A percentile compares a stretch with the other conserved stretches of the same genome.
Conservation (phyloP, 441 rosid species). For the Arabidopsis lyrata region DNA sequence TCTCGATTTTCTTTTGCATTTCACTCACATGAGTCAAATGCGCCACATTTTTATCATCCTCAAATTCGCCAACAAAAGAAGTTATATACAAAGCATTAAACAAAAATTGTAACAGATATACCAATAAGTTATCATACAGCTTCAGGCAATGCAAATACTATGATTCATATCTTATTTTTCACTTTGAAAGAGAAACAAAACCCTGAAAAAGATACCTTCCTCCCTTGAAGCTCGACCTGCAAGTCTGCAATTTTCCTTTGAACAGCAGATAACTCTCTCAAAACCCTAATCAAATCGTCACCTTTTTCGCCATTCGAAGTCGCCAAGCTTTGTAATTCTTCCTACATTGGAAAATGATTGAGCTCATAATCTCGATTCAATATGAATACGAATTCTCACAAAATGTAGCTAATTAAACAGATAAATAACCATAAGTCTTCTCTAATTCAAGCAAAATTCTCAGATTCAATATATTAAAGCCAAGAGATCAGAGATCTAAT, state of each 20-base stretch:
- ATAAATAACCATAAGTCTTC: neutral
- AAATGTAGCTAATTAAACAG: constrained; percentile 14
- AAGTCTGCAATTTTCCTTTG: constrained; percentile 92
- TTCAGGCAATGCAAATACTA: constrained; percentile 7
- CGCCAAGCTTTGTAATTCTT: constrained; percentile 76
- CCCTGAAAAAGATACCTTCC: constrained; percentile 64
- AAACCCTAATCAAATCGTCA: constrained; percentile 78
- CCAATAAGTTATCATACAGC: neutral
- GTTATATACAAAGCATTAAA: constrained; percentile 8
- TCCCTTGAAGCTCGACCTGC: constrained; percentile 97
- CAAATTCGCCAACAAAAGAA: constrained; percentile 8
- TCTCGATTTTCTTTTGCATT: constrained; percentile 94
- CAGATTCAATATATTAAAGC: neutral
- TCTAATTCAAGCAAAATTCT: constrained; percentile 12
- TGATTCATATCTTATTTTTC: neutral
- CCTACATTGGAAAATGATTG: constrained; percentile 50
- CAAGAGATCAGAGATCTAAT: neutral
- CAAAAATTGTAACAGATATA: neutral
- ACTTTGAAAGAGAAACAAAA: constrained; percentile 10
- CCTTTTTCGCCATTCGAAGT: constrained; percentile 69
- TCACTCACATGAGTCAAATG: constrained; percentile 94
- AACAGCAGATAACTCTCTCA: constrained; percentile 80
- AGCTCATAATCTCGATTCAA: neutral
- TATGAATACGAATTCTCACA: neutral
- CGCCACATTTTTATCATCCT: constrained; percentile 96